Evolutionary conservation across 306 rosid genomes (phyloP), one percentile per base, ranked within the genome.

Genomic region (Vigna mungo): DNA sequence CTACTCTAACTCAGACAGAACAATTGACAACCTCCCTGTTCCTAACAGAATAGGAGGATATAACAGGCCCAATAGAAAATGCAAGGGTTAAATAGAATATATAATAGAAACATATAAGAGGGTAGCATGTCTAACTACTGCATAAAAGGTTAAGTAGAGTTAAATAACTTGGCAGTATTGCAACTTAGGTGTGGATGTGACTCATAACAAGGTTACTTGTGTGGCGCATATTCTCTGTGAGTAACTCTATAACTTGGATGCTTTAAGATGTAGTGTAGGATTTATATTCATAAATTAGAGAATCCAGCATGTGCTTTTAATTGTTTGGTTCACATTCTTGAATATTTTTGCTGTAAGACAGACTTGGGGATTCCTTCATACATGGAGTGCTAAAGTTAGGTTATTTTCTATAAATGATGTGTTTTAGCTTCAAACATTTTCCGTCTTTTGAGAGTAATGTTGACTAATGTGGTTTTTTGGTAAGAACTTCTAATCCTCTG

Each of bases 401-500:
- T 59, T 6, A 0, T 60, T 30, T 60, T 62, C 48, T 37, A 8
- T 25, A 1, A 63, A 63, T 63, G 17, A 1, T 36, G 25, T n/a
- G 27, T 46, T 23, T 17, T 15, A 15, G 56, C 13, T 27, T n/a
- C 11, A 46, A 59, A 20, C 32, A 59, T 10, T 59, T 59, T 27
- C 7, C n/a, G 62, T 44, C 10, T 32, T 17, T 49, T 63, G 37
- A 62, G 51, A 49, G 25, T 51, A 56, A 76, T 36, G 27, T 37
- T 65, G 27, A 36, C 16, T 4, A n/a, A n/a, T n/a, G 39, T 47
- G 52, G 27, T 18, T 47, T 49, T 47, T 49, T 60, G 17, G 16
- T 10, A 43, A n/a, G 27, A 48, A 61, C 65, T 2, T 51, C 8
- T 51, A 65, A 39, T 76, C 74, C 44, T 39, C 66, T 65, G 51